These are phyloP conservation scores for Penicillium sp. DNA, from an alignment of 2,329 filamentous ascomycete genomes.

Conservation along the genomic window DNA sequence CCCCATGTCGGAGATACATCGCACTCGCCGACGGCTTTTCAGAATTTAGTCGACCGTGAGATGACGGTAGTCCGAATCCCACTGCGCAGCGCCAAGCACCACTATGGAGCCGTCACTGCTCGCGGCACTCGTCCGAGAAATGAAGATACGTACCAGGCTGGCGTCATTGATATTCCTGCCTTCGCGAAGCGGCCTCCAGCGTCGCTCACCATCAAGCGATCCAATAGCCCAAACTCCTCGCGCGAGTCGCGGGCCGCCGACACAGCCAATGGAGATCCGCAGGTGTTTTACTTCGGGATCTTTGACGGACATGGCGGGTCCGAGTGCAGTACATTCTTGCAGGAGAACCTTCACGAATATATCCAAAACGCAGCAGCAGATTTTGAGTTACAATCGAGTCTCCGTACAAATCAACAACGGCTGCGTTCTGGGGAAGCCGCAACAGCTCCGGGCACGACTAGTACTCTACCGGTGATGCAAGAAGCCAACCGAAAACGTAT, in stretches of 20 bases:
- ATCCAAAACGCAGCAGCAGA: slow-evolving; percentile 77
- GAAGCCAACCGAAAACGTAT: slow-evolving; percentile 64
- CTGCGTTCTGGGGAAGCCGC: slow-evolving; percentile 17
- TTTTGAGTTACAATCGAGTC: slow-evolving; percentile 77
- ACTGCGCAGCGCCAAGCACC: slow-evolving; percentile 89
- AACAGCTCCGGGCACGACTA: slow-evolving; percentile 20
- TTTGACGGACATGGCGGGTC: slow-evolving; percentile 94
- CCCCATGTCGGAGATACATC: slow-evolving; percentile 65
- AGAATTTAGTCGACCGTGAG: slow-evolving; percentile 69
- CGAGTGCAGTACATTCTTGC: slow-evolving; percentile 85
- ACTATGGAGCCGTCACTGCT: slow-evolving; percentile 80
- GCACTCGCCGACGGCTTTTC: slow-evolving; percentile 61
- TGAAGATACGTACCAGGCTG: slow-evolving; percentile 92
- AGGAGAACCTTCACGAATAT: slow-evolving; percentile 83
- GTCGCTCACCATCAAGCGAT: slow-evolving; percentile 53
- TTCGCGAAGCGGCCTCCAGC: slow-evolving; percentile 84
- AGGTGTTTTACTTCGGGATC: slow-evolving; percentile 95
- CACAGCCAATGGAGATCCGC: slow-evolving; percentile 82
- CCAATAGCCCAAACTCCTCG: slow-evolving; percentile 37
- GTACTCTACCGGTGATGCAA: slow-evolving; percentile 54
- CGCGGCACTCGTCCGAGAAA: slow-evolving; percentile 86
- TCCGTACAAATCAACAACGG: slow-evolving; percentile 52
- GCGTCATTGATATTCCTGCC: slow-evolving; percentile 88
- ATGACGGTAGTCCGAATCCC: slow-evolving; percentile 95
- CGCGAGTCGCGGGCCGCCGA: slow-evolving; percentile 70